Base-by-base conservation (phyloP, 192 early-diverging fungal genomes). In the Phycomyces nitens region DNA sequence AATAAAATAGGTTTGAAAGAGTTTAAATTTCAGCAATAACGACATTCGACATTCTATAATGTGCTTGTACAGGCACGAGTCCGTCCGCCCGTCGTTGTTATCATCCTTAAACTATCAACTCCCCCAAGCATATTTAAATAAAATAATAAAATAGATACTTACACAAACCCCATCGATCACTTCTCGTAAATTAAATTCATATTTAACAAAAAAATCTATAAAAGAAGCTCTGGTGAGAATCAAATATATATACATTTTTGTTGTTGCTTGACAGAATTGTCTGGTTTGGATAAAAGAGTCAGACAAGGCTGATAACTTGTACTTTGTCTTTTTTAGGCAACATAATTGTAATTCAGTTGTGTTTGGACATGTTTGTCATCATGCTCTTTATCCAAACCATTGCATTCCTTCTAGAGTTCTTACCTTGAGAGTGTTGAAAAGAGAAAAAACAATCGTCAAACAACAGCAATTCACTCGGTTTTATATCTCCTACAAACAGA, bases 11-110 rank as follows among this genome's bases (percentile, higher is more conserved):
- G n/a, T n/a, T n/a, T 34, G 3, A 34, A 34, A 7, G 2, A 47
- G 4, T 14, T n/a, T 47, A 18, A 47, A n/a, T 47, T 47, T 47
- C 44, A 47, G 44, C 11, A n/a, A 47, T 7, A 47, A 47, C 44
- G 44, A 47, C 44, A 47, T 47, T 47, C 44, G 44, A 47, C 44
- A 47, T 47, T 47, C 44, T 47, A 47, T 47, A 47, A 47, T 47
- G 44, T 47, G 44, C 44, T 47, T 47, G 44, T 47, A 47, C 44
- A 47, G 44, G 44, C 44, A 47, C 44, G 44, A 47, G 44, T 47
- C 44, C 44, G 44, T 47, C 44, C 44, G 44, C 44, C 44, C 44
- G 44, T 47, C 44, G 44, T 47, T 14, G 12, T 11, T 47, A 47
- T 47, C 44, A 47, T 47, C 44, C 2, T 47, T 47, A 47, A 47